Conservation (phyloP, 371 early-diverging fungal species). For the Mortierella polycephala region DNA sequence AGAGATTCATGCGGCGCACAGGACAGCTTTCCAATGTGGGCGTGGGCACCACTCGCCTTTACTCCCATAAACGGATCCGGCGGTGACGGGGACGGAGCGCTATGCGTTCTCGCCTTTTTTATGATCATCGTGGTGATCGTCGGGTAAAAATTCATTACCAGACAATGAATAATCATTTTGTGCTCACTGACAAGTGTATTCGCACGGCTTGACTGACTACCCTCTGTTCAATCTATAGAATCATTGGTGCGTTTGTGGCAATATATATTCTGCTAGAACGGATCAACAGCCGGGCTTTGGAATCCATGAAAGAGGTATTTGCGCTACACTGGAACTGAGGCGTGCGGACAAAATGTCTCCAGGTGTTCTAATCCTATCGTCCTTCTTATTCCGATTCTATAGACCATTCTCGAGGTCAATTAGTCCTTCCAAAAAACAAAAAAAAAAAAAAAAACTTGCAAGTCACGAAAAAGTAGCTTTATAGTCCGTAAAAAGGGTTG, state of each 20-base stretch:
- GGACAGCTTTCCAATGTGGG: too few relatives aligned
- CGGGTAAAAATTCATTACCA: too few relatives aligned
- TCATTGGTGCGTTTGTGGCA: constrained; percentile 19
- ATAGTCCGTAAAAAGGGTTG: too few relatives aligned
- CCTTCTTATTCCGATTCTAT: neutral
- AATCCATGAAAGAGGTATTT: constrained; percentile 29
- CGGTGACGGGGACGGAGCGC: too few relatives aligned
- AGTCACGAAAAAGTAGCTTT: neutral
- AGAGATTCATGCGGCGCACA: too few relatives aligned
- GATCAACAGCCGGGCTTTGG: constrained; percentile 10
- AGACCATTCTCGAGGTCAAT: constrained; percentile 45
- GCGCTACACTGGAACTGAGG: too few relatives aligned
- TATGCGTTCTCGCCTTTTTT: too few relatives aligned
- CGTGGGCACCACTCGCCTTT: too few relatives aligned
- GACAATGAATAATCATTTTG: neutral
- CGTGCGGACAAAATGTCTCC: neutral
- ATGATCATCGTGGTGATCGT: too few relatives aligned
- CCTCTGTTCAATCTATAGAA: constrained; percentile 8
- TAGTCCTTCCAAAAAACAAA: neutral
- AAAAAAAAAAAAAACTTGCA: neutral
- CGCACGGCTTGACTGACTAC: too few relatives aligned
- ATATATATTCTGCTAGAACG: constrained; percentile 8
- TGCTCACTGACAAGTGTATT: neutral
- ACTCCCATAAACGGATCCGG: too few relatives aligned
- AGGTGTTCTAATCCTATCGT: constrained; percentile 1